phyloP scores from a whole-genome alignment of 306 rosid species.

The Prunus fruticosa region DNA sequence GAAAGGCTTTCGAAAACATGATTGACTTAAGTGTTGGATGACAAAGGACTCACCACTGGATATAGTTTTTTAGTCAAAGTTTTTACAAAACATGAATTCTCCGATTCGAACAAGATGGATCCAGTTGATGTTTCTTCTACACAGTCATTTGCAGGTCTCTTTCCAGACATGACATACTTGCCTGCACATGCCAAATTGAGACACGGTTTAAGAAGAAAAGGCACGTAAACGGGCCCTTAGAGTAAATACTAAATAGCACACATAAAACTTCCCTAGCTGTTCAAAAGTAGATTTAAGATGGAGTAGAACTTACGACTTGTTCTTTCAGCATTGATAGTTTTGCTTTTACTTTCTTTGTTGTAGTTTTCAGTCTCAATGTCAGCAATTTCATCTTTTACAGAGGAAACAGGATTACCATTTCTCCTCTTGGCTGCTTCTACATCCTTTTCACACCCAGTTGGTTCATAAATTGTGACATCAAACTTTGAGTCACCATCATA shows the following conservation, averaged over 20 bases:
- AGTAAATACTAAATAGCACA: neutral
- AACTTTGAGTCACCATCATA: slow-evolving; percentile 58
- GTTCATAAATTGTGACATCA: slow-evolving; percentile 61
- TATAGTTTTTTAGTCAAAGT: neutral
- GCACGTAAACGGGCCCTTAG: neutral
- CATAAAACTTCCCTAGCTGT: neutral
- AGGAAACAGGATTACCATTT: slow-evolving; percentile 7
- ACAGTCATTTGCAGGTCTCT: neutral
- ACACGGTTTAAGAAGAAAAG: neutral
- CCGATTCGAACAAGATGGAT: neutral
- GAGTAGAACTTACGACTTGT: slow-evolving; percentile 4
- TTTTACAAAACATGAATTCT: neutral
- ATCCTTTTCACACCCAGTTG: slow-evolving; percentile 76
- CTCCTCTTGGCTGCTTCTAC: slow-evolving; percentile 47
- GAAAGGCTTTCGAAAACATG: no score
- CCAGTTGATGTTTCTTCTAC: neutral
- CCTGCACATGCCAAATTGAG: neutral
- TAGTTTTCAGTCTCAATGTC: neutral
- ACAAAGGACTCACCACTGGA: neutral
- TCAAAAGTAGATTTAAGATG: neutral
- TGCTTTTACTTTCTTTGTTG: neutral
- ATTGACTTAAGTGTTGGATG: neutral
- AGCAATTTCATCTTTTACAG: slow-evolving; percentile 2
- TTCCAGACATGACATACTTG: neutral
- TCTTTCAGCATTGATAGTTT: neutral